Evolutionary conservation across 371 early-diverging fungal genomes (phyloP).

Genomic region (Actinomucor elegans): DNA sequence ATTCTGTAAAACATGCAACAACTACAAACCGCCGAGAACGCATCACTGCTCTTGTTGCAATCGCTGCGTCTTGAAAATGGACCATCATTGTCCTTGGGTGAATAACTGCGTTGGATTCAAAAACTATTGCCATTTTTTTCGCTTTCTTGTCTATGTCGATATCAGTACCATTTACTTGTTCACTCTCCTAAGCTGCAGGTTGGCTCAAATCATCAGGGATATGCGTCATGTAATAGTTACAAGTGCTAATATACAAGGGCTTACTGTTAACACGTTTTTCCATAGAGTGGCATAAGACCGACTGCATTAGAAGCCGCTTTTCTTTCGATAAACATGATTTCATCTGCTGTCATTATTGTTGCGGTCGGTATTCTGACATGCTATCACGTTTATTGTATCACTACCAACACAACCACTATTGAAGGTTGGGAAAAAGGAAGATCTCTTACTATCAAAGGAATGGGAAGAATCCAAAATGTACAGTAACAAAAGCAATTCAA

Average conservation of each 20-base stretch:
- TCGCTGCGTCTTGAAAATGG: constrained; percentile 87
- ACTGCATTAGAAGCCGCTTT: constrained; percentile 60
- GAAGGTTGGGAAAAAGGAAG: constrained; percentile 87
- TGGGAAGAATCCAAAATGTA: constrained; percentile 61
- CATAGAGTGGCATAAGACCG: constrained; percentile 45
- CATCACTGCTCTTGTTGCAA: constrained; percentile 84
- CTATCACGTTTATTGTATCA: constrained; percentile 83
- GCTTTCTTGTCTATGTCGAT: constrained; percentile 78
- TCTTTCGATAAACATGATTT: constrained; percentile 65
- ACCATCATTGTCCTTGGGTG: constrained; percentile 97
- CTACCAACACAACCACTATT: constrained; percentile 93
- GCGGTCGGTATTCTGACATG: constrained; percentile 79
- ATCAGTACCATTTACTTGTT: constrained; percentile 54
- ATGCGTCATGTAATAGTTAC: constrained; percentile 27
- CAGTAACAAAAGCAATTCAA: background rate
- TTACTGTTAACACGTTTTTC: background rate
- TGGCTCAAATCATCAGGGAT: constrained; percentile 34
- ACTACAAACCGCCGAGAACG: constrained; percentile 78
- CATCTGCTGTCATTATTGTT: constrained; percentile 67
- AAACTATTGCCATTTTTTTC: constrained; percentile 89
- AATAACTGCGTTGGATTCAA: constrained; percentile 94
- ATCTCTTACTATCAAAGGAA: constrained; percentile 73
- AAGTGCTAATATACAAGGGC: too few species aligned
- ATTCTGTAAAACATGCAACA: constrained; percentile 76
- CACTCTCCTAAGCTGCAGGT: constrained; percentile 35